These are phyloP conservation scores for Whalleya microplaca DNA, from an alignment of 2,329 filamentous ascomycete species.

Conservation along the genomic window DNA sequence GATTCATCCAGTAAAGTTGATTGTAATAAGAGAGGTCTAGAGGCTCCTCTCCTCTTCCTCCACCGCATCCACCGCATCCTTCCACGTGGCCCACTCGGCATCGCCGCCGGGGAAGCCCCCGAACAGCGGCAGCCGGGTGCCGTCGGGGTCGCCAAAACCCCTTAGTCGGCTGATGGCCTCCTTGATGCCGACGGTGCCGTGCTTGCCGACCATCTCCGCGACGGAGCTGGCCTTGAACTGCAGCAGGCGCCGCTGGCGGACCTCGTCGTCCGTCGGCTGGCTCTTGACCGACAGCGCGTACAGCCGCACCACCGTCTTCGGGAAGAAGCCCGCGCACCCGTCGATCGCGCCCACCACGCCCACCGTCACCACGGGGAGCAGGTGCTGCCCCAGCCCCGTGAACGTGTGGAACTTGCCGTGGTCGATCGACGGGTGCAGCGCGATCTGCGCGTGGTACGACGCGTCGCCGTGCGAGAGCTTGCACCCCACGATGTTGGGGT, in stretches of 20 bases:
- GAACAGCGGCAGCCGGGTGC: conserved; percentile 60
- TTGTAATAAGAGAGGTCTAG: neutral
- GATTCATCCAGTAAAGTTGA: neutral
- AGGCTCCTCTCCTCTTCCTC: conserved; percentile 39
- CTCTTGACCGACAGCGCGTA: conserved; percentile 49
- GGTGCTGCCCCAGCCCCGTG: conserved; percentile 68
- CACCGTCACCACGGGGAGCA: conserved; percentile 50
- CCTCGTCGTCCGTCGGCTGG: conserved; percentile 39
- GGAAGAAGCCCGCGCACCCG: conserved; percentile 56
- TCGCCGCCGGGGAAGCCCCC: conserved; percentile 62
- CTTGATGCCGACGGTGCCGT: conserved; percentile 67
- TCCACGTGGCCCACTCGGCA: conserved; percentile 60
- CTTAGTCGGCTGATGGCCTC: conserved; percentile 64
- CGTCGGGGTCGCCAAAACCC: conserved; percentile 61
- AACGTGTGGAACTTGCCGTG: conserved; percentile 62
- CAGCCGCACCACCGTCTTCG: conserved; percentile 61
- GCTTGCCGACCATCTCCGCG: conserved; percentile 64
- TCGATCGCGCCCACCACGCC: conserved; percentile 42
- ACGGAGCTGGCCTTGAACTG: conserved; percentile 65
- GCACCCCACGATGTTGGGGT: conserved; percentile 70
- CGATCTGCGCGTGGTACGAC: conserved; percentile 65
- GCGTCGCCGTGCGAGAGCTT: conserved; percentile 72
- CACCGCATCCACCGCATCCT: conserved; percentile 46
- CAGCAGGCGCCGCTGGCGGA: conserved; percentile 55
- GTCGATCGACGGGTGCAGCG: conserved; percentile 62